Evolutionary conservation across 2,329 filamentous ascomycete genomes (phyloP), one percentile per base, ranked within the genome.

Genomic region (Stachybotrys echinatus): DNA sequence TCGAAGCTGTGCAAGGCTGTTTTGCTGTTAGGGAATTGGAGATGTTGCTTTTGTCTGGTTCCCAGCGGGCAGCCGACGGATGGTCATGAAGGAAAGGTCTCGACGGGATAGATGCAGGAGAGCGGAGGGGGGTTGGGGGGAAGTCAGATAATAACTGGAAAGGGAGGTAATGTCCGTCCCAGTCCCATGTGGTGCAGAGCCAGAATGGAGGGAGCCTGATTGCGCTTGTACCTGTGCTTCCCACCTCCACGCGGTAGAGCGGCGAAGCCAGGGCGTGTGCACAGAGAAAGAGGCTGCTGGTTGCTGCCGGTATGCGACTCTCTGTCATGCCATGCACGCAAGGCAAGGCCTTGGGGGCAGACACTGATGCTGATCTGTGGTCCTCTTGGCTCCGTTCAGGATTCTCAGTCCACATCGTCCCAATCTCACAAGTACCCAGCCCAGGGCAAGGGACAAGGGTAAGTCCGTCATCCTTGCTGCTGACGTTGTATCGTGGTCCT

Each of bases 401-500:
- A 31, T 34, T 20, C 14, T 14, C 23, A 37, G 42, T 44, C 27
- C 44, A 23, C 23, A 31, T 31, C 27, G 27, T 37, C n/a, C 44
- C 44, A 31, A 34, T 37, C 44, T 37, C 27, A 23, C 42, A 2
- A 40, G 17, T 40, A 19, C 23, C 44, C 27, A 34, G 38, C 8
- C 23, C 23, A 21, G 44, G 23, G 42, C 23, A 14, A 12, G 22
- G 17, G 27, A 37, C 44, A 46, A 19, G 44, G 44, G 44, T 10
- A 37, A 18, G 23, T 23, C 27, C 27, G 44, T 23, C 44, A 46
- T 20, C 44, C 44, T 34, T 46, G 27, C 44, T 46, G 44, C 44
- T 46, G 44, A 46, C 44, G 44, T 46, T 46, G 44, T 46, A 46
- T 27, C 31, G 44, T n/a, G 20, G 23, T 19, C 44, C 44, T 46